Base-by-base conservation (phyloP, 345 rosid species). In the Schrenkiella parvula region DNA sequence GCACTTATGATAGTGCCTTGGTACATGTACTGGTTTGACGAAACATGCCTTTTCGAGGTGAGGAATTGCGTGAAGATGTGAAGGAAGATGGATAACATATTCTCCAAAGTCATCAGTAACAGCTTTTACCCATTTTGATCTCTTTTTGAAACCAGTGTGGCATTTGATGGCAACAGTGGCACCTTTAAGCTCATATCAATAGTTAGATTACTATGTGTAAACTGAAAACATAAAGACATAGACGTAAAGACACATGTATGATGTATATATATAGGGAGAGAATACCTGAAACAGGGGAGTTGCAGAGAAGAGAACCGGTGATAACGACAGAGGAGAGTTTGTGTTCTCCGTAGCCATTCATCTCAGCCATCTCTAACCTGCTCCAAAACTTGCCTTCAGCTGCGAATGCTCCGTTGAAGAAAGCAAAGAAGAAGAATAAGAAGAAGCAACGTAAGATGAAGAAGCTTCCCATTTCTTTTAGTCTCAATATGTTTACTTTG, bases 331-430 rank as follows among this genome's bases (percentile, higher is more conserved):
- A 71, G 1, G 80, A 78, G 56, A 78, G 77, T 66, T 78, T 78
- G 17, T 72, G 64, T 61, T 78, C 80, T 5, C 73, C 80, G 2
- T 78, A 78, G 51, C 80, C 80, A 66, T 57, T 64, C 77, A 78
- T 71, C 13, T 71, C 77, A 1, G 60, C 48, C 80, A 78, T 78
- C 69, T 78, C 80, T 22, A 29, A 12, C 35, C 39, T 78, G 32
- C 80, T 78, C 80, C 80, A 78, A 34, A 52, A 47, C 59, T 50
- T 78, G 23, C 25, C 7, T 58, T 64, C 2, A 19, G 61, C 55
- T 84, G 88, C 52, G 58, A 81, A 76, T 53, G 78, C 42, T 71
- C 66, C 71, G 1, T 43, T 47, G 12, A 55, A 64, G 66, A 70
- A 59, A 64, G 64, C 28, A 18, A 44, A 42, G 21, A 42, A 53